phyloP scores from a whole-genome alignment of 1,139 yeast species.

The Suhomyces maxii region DNA sequence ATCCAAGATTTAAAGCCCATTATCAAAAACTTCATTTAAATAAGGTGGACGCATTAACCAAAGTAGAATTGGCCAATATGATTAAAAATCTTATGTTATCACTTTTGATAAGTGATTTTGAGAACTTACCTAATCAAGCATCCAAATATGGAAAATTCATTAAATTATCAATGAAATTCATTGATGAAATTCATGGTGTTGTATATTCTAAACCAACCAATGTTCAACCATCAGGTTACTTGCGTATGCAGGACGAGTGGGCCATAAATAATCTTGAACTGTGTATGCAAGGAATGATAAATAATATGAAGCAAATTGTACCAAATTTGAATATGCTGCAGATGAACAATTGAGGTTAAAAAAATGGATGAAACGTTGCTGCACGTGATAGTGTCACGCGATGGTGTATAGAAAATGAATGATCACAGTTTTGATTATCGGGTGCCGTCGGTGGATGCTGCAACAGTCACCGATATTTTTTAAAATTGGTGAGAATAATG shows the following conservation, averaged over 20 bases:
- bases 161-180: conserved; percentile 23
- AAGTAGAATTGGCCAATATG: conserved; percentile 28
- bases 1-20: conserved; percentile 22
- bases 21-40: conserved; percentile 29
- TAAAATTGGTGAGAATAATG: neutral
- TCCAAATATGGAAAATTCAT: conserved; percentile 28
- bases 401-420: neutral
- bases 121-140: conserved; percentile 26
- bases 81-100: conserved; percentile 37
- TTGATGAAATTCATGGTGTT: conserved; percentile 28
- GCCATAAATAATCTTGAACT: conserved; percentile 15
- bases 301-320: neutral
- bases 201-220: conserved; percentile 13
- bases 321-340: neutral
- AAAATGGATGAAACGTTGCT: no score
- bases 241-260: conserved; percentile 11
- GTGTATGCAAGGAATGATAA: conserved; percentile 26
- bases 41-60: conserved; percentile 28
- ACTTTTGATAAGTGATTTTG: conserved; percentile 30
- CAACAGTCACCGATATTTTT: neutral
- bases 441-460: neutral
- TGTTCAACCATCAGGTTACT: conserved; percentile 15
- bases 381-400: neutral
- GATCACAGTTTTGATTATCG: neutral
- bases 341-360: neutral